phyloP scores from a whole-genome alignment of 23 red algal species.

The Porphyridium purpureum region DNA sequence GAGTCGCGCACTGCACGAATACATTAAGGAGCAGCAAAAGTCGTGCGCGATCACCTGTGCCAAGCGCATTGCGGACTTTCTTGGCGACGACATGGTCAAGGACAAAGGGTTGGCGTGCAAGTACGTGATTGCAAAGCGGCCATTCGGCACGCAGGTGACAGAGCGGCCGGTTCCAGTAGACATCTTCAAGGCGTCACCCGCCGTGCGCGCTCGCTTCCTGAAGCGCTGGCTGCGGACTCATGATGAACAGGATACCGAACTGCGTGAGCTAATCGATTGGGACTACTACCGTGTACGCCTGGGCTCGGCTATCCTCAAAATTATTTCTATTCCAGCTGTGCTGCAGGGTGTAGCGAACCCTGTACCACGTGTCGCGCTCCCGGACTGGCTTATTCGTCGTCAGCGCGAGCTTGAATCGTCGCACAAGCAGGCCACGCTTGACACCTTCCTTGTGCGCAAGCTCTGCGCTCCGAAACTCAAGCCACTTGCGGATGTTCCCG shows the following conservation, averaged over 20 bases:
- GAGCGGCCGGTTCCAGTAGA: constrained; percentile 74
- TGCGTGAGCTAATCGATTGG: constrained; percentile 81
- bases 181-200: constrained; percentile 48
- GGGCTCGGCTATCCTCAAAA: constrained; percentile 65
- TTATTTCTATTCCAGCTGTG: constrained; percentile 87
- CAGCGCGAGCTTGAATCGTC: constrained; percentile 27
- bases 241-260: constrained; percentile 20
- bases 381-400: constrained; percentile 65
- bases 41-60: constrained; percentile 83
- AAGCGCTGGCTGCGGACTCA: constrained; percentile 48
- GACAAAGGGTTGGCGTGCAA: constrained; percentile 64
- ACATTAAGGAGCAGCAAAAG: constrained; percentile 73
- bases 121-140: constrained; percentile 69
- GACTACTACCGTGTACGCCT: constrained; percentile 86
- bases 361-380: constrained; percentile 69
- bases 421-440: constrained; percentile 46
- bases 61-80: constrained; percentile 71
- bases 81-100: constrained; percentile 55
- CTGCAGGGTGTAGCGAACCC: constrained; percentile 68
- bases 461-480: background rate
- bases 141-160: constrained; percentile 68
- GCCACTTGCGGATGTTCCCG: constrained; percentile 15
- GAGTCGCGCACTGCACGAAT: constrained; percentile 69
- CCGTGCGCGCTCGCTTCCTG: constrained; percentile 29
- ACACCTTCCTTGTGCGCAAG: constrained; percentile 20